Evolutionary conservation across 2,329 filamentous ascomycete species (phyloP), one percentile per base, ranked within the genome.

Genomic region (Scedosporium minutisporum): DNA sequence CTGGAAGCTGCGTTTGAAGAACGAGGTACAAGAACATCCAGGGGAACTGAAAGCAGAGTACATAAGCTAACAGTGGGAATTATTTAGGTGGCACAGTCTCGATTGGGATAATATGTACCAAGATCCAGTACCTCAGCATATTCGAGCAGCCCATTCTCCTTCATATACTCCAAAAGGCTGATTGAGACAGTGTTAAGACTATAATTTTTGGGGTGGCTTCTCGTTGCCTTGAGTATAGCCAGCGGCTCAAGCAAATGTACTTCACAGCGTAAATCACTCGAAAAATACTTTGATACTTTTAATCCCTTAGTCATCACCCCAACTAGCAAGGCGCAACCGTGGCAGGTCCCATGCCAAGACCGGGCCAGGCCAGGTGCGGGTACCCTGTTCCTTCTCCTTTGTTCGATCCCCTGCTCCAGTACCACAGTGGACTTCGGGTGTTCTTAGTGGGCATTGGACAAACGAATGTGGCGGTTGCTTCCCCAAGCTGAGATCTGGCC

Each of bases 401-500:
- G 12, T 18, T 55, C 12, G 23, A 23, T 14, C 44, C n/a, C 51
- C 23, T 55, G 51, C 23, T 55, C 23, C 51, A 55, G 21, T 23
- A 18, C 7, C 51, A 14, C 6, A 55, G 51, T 23, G 51, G 44
- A 18, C 33, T 38, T 33, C 6, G 29, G 14, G 44, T 46, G 44
- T 46, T 23, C 16, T 41, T 29, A 27, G 18, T 51, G 33, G 33
- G 33, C 33, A 38, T 38, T 38, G 33, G 33, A 51, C 27, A 18
- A 18, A 55, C 18, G 12, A 58, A 48, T 62, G 62, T 63, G 62
- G 62, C 62, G 57, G 57, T 4, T 53, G n/a, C 25, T 63, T 12
- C 59, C 59, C 38, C 65, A 66, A 71, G 67, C 71, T 77, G 77
- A 76, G 78, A 80, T 79, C 76, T 80, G 77, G 78, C 77, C 77